These are phyloP conservation scores for Pseudoneurospora amorphoporcata DNA, from an alignment of 495 filamentous ascomycete genomes.

Conservation along the genomic window DNA sequence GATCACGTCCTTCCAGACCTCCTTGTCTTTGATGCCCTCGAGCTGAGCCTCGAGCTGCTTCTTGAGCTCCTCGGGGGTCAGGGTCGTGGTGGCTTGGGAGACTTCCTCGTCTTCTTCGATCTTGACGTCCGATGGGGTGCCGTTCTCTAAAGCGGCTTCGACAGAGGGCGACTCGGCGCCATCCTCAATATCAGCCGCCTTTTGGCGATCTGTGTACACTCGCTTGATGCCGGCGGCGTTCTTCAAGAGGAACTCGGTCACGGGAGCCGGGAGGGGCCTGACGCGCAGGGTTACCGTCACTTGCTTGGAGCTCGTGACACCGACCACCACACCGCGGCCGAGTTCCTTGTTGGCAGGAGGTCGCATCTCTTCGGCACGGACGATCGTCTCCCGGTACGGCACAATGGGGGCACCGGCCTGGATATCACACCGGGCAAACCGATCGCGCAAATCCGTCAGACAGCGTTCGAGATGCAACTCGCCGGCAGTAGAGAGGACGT, in stretches of 20 bases:
- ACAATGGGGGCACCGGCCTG: slow-evolving; percentile 91
- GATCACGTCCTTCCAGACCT: slow-evolving; percentile 66
- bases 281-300: slow-evolving; percentile 71
- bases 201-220: slow-evolving; percentile 58
- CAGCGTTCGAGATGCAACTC: slow-evolving; percentile 93
- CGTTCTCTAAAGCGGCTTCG: slow-evolving; percentile 35
- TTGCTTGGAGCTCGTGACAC: slow-evolving; percentile 72
- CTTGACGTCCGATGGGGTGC: slow-evolving; percentile 13
- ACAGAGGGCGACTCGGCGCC: slow-evolving; percentile 20
- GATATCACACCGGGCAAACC: slow-evolving; percentile 92
- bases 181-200: slow-evolving; percentile 25
- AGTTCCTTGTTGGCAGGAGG: slow-evolving; percentile 76
- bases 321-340: slow-evolving; percentile 71
- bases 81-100: slow-evolving; percentile 37
- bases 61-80: slow-evolving; percentile 68
- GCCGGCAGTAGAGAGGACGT: slow-evolving; percentile 88
- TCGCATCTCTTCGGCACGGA: slow-evolving; percentile 80
- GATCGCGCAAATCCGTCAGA: slow-evolving; percentile 82
- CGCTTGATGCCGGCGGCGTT: slow-evolving; percentile 69
- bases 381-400: slow-evolving; percentile 88
- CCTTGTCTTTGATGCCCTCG: slow-evolving; percentile 50
- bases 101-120: slow-evolving; percentile 38
- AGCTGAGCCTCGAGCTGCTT: slow-evolving; percentile 58
- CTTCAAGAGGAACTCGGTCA: slow-evolving; percentile 78
- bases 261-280: slow-evolving; percentile 61